A percentile compares a stretch with the other conserved stretches of the same genome.
Conservation (phyloP, 2,329 filamentous ascomycete species). For the Colletotrichum tamarilloi region DNA sequence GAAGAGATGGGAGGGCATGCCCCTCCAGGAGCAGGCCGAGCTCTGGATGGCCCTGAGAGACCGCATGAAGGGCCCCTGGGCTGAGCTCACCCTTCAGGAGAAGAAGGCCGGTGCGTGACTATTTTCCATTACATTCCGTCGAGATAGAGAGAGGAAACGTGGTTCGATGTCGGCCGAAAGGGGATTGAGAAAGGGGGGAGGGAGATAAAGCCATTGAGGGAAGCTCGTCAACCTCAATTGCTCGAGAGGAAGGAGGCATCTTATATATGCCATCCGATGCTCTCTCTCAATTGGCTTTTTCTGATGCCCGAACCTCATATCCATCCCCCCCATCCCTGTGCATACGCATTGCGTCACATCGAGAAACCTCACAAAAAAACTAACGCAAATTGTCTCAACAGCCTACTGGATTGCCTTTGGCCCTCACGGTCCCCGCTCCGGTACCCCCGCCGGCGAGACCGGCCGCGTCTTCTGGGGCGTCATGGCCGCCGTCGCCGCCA, state of each 20-base stretch:
- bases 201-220: neutral
- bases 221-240: neutral
- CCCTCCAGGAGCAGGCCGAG: conserved; percentile 98
- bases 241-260: neutral
- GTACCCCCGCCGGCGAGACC: conserved; percentile 84
- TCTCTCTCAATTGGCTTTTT: neutral
- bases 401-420: conserved; percentile 99
- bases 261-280: neutral
- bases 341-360: conserved; percentile 33
- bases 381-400: conserved; percentile 61
- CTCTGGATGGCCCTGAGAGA: conserved; percentile 98
- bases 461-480: conserved; percentile 83
- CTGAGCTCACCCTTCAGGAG: conserved; percentile 93
- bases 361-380: conserved; percentile 40
- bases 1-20: conserved; percentile 99
- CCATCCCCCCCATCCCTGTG: conserved; percentile 18
- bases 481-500: conserved; percentile 72
- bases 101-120: conserved; percentile 94
- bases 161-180: conserved; percentile 10
- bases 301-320: conserved; percentile 2
- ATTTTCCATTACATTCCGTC: conserved; percentile 7
- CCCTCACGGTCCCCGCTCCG: conserved; percentile 90
- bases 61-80: conserved; percentile 98
- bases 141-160: conserved; percentile 1
- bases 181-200: neutral